Base-by-base conservation (phyloP, 2,329 filamentous ascomycete genomes). In the Macrophomina pseudophaseolina region DNA sequence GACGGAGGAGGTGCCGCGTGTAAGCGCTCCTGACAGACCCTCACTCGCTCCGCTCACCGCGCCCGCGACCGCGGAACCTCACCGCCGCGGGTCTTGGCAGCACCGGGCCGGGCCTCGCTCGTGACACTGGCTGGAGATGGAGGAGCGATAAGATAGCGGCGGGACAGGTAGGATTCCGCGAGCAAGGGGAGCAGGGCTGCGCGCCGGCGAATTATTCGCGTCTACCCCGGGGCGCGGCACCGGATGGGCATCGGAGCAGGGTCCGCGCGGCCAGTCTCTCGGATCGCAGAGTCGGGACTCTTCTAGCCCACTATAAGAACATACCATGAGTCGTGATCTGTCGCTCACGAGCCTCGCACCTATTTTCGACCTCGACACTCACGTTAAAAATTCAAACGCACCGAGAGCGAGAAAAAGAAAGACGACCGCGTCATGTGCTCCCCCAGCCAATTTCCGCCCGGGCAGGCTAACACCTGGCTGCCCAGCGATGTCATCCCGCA, bases 21-120 rank as follows among this genome's bases (percentile, higher is more conserved):
- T 62, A 62, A 62, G 58, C 58, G 58, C 58, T 40, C 56, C 54
- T 44, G 54, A 51, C 48, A 32, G 14, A 11, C 28, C 12, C 49
- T 30, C 49, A 38, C 54, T 59, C 49, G 38, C 54, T 46, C 54
- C 33, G 16, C 51, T 23, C 46, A 30, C 18, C 18, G 1, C 18
- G 23, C 23, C 35, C 53, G 38, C 54, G 23, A n/a, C 58, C 30
- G 58, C 58, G 56, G 56, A 48, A 35, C 30, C 40, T 49, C 58
- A 49, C 42, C 44, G 56, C 56, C 56, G 16, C 18, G 28, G 5
- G 58, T n/a, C 58, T 62, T 62, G 58, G 58, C 58, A 11, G 58
- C 58, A 11, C 58, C 58, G 58, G 58, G 62, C 60, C 48, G 60
- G 40, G 51, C 48, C 60, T 52, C 35, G 51, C 60, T 52, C 35